Base-by-base conservation (phyloP, 2,329 filamentous ascomycete species). In the Bipolaris sorokiniana region DNA sequence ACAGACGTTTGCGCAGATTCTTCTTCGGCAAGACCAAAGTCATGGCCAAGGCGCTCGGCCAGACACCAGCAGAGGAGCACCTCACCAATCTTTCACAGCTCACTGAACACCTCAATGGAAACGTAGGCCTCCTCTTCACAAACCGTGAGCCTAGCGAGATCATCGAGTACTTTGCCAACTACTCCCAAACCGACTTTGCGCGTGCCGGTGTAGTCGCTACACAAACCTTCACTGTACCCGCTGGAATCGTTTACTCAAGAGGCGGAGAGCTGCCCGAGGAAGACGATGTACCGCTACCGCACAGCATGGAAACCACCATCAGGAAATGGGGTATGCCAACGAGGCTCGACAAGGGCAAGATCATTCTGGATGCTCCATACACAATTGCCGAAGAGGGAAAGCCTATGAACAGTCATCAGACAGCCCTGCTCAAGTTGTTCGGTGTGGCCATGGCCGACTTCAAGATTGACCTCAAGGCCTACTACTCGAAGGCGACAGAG, bases 11-110 rank as follows among this genome's bases (percentile, higher is more conserved):
- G 44, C 44, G 46, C 70, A 95, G 93, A 69, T 83, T 99, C 76
- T 98, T 98, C 87, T 98, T 97, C 80, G 95, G 94, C 81, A 99
- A 98, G 83, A 98, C 94, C 58, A 98, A 98, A 81, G 93, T 99
- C 78, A 98, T 98, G 92, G 88, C 91, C 70, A 94, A 95, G 80
- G 93, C 95, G 55, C 89, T 99, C 23, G 95, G 95, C 74, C 85
- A 86, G 64, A 88, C 83, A 51, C 84, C 88, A 66, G 89, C 90
- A 72, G 90, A 91, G 71, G 91, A 93, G 79, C 86, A 90, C 78
- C 90, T 91, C 67, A 86, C 90, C 42, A 91, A 91, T 74, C 86
- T 95, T 70, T 83, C 91, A 75, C 79, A 81, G 62, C 86, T 97
- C 56, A 80, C 85, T 18, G 81, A 82, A 44, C 85, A 91, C 82